Percentiles rank a stretch among this genome's conserved stretches.
Evolutionary conservation across 768 basidiomycete genomes (phyloP).

Genomic region (Roridomyces roridus): DNA sequence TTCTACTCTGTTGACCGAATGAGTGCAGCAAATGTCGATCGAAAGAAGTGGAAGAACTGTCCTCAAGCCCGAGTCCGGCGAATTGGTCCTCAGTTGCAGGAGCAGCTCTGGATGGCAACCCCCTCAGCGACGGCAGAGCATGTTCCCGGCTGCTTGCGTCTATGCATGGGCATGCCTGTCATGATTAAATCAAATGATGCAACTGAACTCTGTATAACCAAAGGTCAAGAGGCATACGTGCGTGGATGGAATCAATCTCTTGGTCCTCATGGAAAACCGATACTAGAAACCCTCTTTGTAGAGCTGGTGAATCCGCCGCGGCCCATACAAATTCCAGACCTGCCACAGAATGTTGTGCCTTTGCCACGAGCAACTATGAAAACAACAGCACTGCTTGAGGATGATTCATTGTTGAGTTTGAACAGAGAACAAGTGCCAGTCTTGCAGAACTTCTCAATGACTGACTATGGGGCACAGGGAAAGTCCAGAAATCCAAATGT

Average conservation of each 20-base stretch:
- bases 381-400: conserved; percentile 8
- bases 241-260: conserved; percentile 28
- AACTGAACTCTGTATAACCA: conserved; percentile 35
- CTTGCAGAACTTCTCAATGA: background rate
- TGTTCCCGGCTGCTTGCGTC: conserved; percentile 33
- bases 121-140: conserved; percentile 30
- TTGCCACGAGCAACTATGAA: conserved; percentile 8
- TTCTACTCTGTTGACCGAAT: conserved; percentile 33
- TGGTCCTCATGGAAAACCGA: background rate
- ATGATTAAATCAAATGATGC: background rate
- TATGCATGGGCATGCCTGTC: conserved; percentile 39
- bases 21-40: background rate
- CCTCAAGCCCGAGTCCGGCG: background rate
- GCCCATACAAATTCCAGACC: conserved; percentile 27
- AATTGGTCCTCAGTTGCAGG: conserved; percentile 18
- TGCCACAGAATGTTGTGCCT: conserved; percentile 41
- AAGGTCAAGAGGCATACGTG: conserved; percentile 38
- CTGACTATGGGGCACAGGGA: background rate
- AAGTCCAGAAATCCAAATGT: background rate
- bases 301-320: conserved; percentile 30
- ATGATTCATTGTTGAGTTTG: background rate
- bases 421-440: background rate
- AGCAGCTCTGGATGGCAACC: conserved; percentile 29
- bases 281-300: conserved; percentile 21
- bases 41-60: background rate